phyloP scores from a whole-genome alignment of 2,329 filamentous ascomycete genomes.

The Zymoseptoria tritici region DNA sequence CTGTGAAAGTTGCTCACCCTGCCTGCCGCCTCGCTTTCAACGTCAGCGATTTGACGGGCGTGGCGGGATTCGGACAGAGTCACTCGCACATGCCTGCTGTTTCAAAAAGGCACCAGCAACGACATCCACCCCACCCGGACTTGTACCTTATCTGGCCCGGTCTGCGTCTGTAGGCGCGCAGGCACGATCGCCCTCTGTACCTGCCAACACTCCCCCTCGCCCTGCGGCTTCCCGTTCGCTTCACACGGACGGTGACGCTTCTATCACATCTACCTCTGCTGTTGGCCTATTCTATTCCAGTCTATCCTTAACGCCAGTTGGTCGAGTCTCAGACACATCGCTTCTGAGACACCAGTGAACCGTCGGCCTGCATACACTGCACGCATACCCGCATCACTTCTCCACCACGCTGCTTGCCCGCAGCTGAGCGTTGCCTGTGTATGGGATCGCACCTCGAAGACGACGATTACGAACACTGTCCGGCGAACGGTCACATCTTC shows the following conservation, averaged over 20 bases:
- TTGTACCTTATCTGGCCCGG: conserved; percentile 3
- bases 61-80: conserved; percentile 13
- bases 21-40: neutral
- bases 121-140: neutral
- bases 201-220: neutral
- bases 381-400: neutral
- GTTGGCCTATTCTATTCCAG: conserved; percentile 11
- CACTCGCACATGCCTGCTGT: conserved; percentile 12
- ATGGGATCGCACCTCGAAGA: neutral
- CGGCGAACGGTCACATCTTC: neutral
- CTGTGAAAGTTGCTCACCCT: conserved; percentile 11
- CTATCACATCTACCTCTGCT: conserved; percentile 7
- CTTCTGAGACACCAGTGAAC: neutral
- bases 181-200: conserved; percentile 1
- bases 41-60: conserved; percentile 11
- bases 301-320: conserved; percentile 12
- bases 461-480: neutral
- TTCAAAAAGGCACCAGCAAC: conserved; percentile 14
- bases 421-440: neutral
- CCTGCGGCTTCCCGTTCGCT: conserved; percentile 12
- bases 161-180: conserved; percentile 9
- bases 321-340: conserved; percentile 5
- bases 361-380: conserved; percentile 2
- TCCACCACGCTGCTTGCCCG: neutral
- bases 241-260: conserved; percentile 9